phyloP scores from a whole-genome alignment of 2,329 filamentous ascomycete species.

The Talaromyces verruculosus region DNA sequence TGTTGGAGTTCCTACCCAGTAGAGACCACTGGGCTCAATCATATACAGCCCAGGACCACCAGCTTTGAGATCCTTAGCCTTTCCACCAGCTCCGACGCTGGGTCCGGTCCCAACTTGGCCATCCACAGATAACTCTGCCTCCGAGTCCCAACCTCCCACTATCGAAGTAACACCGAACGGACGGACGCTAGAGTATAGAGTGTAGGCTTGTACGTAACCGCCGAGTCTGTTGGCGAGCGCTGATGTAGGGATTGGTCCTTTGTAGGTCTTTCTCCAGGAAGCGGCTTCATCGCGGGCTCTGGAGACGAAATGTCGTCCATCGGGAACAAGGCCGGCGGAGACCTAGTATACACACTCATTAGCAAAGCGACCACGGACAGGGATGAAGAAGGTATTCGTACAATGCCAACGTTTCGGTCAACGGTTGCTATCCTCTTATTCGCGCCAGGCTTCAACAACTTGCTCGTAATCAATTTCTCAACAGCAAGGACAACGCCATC shows the following conservation, averaged over 20 bases:
- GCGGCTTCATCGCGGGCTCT: constrained; percentile 91
- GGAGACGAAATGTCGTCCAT: constrained; percentile 91
- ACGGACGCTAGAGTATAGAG: constrained; percentile 92
- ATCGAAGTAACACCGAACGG: constrained; percentile 97
- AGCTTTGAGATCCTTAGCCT: constrained; percentile 70
- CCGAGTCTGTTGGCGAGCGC: constrained; percentile 92
- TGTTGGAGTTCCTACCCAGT: constrained; percentile 65
- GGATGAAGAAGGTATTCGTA: constrained; percentile 51
- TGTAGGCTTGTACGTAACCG: constrained; percentile 95
- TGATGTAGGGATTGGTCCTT: constrained; percentile 84
- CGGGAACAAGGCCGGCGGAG: constrained; percentile 89
- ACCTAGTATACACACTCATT: constrained; percentile 56
- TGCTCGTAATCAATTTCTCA: constrained; percentile 94
- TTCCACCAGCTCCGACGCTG: constrained; percentile 76
- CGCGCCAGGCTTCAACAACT: constrained; percentile 88
- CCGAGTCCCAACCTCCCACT: constrained; percentile 88
- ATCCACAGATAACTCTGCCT: constrained; percentile 80
- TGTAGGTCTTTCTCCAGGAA: constrained; percentile 90
- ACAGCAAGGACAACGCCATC: constrained; percentile 94
- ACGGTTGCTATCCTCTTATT: constrained; percentile 97
- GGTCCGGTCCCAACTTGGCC: constrained; percentile 86
- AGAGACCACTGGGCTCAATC: constrained; percentile 95
- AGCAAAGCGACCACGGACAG: neutral
- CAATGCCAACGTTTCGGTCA: constrained; percentile 89
- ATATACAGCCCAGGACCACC: constrained; percentile 96